Evolutionary conservation across 495 filamentous ascomycete species (phyloP).

Genomic region (Poronia punctata): DNA sequence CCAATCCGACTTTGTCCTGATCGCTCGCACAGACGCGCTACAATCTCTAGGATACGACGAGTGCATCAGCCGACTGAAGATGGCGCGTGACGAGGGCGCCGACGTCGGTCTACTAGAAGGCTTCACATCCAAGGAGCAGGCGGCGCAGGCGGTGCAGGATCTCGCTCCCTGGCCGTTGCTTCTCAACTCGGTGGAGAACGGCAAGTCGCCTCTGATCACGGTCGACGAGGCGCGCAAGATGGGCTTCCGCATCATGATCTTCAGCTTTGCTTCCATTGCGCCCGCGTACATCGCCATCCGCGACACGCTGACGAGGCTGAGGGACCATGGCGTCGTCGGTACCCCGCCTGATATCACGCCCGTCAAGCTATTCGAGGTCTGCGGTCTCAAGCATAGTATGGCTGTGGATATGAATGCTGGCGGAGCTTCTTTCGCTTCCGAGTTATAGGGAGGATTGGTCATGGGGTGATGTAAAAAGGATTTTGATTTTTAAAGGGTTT

Average conservation of each 20-base stretch:
- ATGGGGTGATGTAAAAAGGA: no score
- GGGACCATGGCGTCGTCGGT: slow-evolving; percentile 42
- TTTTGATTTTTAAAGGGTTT: no score
- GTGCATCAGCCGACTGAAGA: slow-evolving; percentile 23
- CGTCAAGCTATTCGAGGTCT: slow-evolving; percentile 36
- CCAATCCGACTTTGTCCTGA: slow-evolving; percentile 53
- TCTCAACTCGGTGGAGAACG: slow-evolving; percentile 59
- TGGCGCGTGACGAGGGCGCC: slow-evolving; percentile 50
- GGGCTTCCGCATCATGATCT: slow-evolving; percentile 61
- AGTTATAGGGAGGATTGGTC: no score
- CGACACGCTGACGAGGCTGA: slow-evolving; percentile 37
- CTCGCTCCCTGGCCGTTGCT: slow-evolving; percentile 53
- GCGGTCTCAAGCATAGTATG: slow-evolving; percentile 52
- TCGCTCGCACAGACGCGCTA: slow-evolving; percentile 58
- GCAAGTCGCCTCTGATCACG: slow-evolving; percentile 50
- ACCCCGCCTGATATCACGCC: slow-evolving; percentile 36
- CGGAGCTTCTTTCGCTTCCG: slow-evolving; percentile 25
- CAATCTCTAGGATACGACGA: slow-evolving; percentile 54
- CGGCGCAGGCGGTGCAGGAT: slow-evolving; percentile 43
- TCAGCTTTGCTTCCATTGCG: slow-evolving; percentile 45
- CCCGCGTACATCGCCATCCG: slow-evolving; percentile 50
- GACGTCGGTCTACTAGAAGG: slow-evolving; percentile 63
- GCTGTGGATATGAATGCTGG: slow-evolving; percentile 51
- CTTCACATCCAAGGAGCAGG: slow-evolving; percentile 49
- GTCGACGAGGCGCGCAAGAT: slow-evolving; percentile 51